These are phyloP conservation scores for Saccharomyces mikatae DNA, from an alignment of 805 yeast species.

Conservation along the genomic window DNA sequence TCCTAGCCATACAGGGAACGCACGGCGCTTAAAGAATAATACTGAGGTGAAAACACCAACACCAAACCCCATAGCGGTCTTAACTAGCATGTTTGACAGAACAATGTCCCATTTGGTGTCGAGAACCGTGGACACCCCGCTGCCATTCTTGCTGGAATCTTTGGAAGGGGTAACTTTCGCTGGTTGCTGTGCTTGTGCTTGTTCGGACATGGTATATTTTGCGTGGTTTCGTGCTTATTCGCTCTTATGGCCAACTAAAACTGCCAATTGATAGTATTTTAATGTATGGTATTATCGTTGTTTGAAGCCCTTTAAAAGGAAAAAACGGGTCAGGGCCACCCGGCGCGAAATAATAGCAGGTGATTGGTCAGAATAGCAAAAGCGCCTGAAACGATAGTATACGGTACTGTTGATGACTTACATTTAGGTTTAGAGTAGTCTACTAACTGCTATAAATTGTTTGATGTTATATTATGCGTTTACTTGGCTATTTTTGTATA, in stretches of 20 bases:
- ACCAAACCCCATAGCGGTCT: conserved; percentile 94
- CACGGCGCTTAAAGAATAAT: conserved; percentile 81
- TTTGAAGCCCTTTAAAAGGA: neutral
- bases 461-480: neutral
- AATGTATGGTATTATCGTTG: neutral
- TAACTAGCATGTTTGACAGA: conserved; percentile 85
- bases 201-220: conserved; percentile 16
- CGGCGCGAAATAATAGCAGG: neutral
- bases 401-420: neutral
- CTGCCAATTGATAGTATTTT: neutral
- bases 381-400: neutral
- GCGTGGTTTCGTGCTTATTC: neutral
- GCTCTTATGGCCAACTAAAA: neutral
- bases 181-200: conserved; percentile 4
- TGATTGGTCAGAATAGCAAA: neutral
- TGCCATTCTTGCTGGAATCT: neutral
- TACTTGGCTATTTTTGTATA: neutral
- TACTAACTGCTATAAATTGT: neutral
- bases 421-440: neutral
- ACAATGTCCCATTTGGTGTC: conserved; percentile 92
- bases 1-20: conserved; percentile 97
- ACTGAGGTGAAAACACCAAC: conserved; percentile 92
- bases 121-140: conserved; percentile 34
- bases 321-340: neutral
- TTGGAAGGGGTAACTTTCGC: neutral